Evolutionary conservation across 495 filamentous ascomycete species (phyloP).

Genomic region (Lasiosphaeris hirsuta): DNA sequence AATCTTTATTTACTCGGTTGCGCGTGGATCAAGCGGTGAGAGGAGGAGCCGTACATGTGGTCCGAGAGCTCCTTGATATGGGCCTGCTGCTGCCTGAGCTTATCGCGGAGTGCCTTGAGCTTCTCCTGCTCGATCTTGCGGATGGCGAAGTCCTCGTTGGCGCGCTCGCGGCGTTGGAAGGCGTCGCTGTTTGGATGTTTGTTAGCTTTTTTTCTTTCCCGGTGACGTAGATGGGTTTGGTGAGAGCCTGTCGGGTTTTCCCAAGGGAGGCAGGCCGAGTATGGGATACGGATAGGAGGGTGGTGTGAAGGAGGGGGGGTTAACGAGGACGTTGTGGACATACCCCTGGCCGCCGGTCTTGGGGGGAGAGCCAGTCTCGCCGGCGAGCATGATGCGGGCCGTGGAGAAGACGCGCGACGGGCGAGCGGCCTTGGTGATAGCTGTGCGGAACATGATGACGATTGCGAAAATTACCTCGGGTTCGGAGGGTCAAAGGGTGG

Average conservation of each 20-base stretch:
- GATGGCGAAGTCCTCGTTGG: conserved; percentile 80
- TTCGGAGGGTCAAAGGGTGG: conserved; percentile 1
- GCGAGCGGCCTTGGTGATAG: conserved; percentile 55
- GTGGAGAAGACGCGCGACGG: conserved; percentile 50
- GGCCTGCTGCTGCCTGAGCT: conserved; percentile 72
- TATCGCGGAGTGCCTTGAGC: conserved; percentile 69
- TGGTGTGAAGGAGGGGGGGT: neutral
- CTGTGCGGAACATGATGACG: conserved; percentile 62
- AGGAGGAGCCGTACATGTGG: conserved; percentile 64
- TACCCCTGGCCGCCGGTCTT: conserved; percentile 43
- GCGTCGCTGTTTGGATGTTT: conserved; percentile 58
- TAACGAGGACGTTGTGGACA: conserved; percentile 23
- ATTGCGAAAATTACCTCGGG: neutral
- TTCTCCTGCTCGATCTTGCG: conserved; percentile 81
- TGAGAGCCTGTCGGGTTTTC: neutral
- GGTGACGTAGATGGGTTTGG: neutral
- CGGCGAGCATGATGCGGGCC: conserved; percentile 58
- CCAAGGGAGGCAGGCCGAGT: neutral
- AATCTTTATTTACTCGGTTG: conserved; percentile 4
- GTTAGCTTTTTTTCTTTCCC: neutral
- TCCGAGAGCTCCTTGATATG: conserved; percentile 79
- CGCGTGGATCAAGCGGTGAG: neutral
- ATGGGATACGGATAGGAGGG: neutral
- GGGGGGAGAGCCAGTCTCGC: conserved; percentile 65
- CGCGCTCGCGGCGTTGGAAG: conserved; percentile 87